Evolutionary conservation across 441 rosid species (phyloP).

Genomic region (Erysimum pusillum): DNA sequence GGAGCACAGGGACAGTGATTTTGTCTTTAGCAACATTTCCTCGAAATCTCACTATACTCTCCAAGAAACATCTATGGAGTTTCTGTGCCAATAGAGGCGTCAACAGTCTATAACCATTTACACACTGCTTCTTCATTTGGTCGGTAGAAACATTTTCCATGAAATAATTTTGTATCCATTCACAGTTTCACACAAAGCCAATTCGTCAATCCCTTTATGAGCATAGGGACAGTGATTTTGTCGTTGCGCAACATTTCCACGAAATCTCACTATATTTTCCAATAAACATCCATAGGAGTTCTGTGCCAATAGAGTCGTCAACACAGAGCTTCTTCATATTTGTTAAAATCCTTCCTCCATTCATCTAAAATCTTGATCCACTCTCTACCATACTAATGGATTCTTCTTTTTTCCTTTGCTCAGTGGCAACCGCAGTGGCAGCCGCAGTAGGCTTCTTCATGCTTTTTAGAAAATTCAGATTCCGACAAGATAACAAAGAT

Average conservation of each 20-base stretch:
- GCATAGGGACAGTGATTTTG: too few species aligned
- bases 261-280: not conserved
- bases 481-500: not conserved
- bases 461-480: not conserved
- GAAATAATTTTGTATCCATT: too few species aligned
- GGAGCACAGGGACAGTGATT: not conserved
- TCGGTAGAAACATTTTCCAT: too few species aligned
- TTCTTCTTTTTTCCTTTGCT: not conserved
- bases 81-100: too few species aligned
- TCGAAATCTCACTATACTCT: not conserved
- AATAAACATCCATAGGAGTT: not conserved
- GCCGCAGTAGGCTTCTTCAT: not conserved
- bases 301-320: not conserved
- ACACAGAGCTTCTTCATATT: too few species aligned
- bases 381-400: not conserved
- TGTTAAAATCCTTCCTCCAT: not conserved
- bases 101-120: not conserved
- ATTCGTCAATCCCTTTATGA: too few species aligned
- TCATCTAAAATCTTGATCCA: not conserved
- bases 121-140: too few species aligned
- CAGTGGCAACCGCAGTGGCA: too few species aligned
- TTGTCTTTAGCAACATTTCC: not conserved
- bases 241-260: too few species aligned
- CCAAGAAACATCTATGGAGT: not conserved
- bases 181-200: too few species aligned